Conservation (phyloP, 2,329 filamentous ascomycete species). For the Pyrenochaeta sp. region DNA sequence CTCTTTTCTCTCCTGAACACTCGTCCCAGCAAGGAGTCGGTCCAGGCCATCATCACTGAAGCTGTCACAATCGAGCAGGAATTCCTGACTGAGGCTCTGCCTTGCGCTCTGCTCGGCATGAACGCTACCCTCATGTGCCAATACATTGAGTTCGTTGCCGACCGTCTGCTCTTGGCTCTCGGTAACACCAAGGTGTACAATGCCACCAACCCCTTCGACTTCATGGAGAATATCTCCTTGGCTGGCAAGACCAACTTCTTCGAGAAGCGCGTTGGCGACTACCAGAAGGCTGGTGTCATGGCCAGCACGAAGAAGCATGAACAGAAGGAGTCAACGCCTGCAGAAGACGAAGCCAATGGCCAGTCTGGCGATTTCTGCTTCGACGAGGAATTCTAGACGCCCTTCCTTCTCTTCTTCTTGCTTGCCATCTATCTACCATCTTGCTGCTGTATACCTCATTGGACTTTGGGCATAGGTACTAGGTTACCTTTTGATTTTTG, state of each 20-base stretch:
- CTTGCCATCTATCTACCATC: constrained; percentile 26
- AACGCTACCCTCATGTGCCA: constrained; percentile 98
- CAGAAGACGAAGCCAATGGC: constrained; percentile 52
- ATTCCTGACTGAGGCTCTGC: constrained; percentile 95
- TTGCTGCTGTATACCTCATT: constrained; percentile 37
- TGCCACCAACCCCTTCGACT: constrained; percentile 95
- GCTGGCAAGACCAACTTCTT: constrained; percentile 99
- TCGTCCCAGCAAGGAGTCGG: constrained; percentile 81
- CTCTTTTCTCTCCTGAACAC: constrained; percentile 97
- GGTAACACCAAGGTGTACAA: constrained; percentile 96
- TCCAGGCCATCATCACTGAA: constrained; percentile 90
- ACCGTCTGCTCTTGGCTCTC: constrained; percentile 89
- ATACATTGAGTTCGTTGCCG: constrained; percentile 99
- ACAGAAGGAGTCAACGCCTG: constrained; percentile 54
- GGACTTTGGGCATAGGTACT: constrained; percentile 31
- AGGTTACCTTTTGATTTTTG: constrained; percentile 32
- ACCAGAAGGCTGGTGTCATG: constrained; percentile 99
- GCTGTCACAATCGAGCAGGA: constrained; percentile 96
- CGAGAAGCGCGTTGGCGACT: constrained; percentile 99
- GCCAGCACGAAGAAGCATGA: constrained; percentile 81
- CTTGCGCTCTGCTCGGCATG: constrained; percentile 94
- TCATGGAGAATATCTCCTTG: constrained; percentile 99
- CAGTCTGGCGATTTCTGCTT: constrained; percentile 82
- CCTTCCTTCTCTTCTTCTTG: constrained; percentile 25
- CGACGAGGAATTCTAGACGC: constrained; percentile 91